Conservation (phyloP, 2,329 filamentous ascomycete genomes). For the Arthrobotrys entomopaga region DNA sequence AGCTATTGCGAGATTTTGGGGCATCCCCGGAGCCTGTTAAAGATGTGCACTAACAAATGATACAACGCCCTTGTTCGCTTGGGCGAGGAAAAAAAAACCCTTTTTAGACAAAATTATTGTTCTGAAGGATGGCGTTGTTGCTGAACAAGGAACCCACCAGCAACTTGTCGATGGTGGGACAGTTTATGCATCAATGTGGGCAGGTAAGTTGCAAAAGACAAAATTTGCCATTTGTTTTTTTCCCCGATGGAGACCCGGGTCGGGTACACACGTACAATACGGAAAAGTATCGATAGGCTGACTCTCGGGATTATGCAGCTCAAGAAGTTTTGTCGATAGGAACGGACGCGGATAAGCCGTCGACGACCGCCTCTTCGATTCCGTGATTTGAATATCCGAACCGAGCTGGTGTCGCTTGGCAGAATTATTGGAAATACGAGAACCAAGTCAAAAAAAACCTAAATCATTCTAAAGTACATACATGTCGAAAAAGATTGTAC, state of each 20-base stretch:
- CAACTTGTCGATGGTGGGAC: constrained; percentile 81
- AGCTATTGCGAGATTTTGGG: constrained; percentile 48
- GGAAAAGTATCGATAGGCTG: constrained; percentile 45
- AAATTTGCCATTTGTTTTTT: constrained; percentile 15
- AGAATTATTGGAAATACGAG: constrained; percentile 26
- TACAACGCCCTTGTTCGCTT: background rate
- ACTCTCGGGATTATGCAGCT: constrained; percentile 39
- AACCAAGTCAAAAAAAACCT: background rate
- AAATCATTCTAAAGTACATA: constrained; percentile 17
- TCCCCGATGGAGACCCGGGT: constrained; percentile 9
- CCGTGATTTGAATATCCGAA: background rate
- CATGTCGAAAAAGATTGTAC: background rate
- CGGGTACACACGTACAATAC: constrained; percentile 4
- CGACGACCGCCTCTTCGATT: constrained; percentile 6
- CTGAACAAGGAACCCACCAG: constrained; percentile 84
- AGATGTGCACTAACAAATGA: background rate
- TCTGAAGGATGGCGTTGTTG: constrained; percentile 82
- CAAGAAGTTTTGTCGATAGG: constrained; percentile 53
- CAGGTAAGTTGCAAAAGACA: constrained; percentile 70
- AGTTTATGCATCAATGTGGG: constrained; percentile 91
- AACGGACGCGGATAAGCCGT: constrained; percentile 41
- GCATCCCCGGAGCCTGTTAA: constrained; percentile 18
- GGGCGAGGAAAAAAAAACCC: constrained; percentile 2
- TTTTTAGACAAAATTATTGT: constrained; percentile 83
- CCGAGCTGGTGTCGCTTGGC: constrained; percentile 1